These are phyloP conservation scores for Glutinoglossum americanum DNA, from an alignment of 495 filamentous ascomycete genomes.

Conservation along the genomic window DNA sequence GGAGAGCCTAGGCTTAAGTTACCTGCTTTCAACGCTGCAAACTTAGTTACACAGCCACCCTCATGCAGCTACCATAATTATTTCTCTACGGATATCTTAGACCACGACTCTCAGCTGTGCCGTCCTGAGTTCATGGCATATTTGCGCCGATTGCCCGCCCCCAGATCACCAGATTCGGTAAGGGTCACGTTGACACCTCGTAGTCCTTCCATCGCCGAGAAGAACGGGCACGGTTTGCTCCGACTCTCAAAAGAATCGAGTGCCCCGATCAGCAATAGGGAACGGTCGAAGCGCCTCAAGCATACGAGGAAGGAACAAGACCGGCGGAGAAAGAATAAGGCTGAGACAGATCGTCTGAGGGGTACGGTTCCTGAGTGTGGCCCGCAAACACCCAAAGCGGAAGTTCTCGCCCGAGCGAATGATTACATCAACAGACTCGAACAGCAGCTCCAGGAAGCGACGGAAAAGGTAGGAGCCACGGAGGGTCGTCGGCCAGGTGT, in stretches of 20 bases:
- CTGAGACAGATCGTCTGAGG: neutral
- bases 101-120: neutral
- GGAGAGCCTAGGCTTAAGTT: neutral
- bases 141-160: neutral
- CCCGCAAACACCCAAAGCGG: neutral
- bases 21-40: neutral
- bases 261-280: neutral
- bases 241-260: neutral
- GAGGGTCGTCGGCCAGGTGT: neutral
- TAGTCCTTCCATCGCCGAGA: neutral
- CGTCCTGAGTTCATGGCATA: neutral
- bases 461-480: neutral
- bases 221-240: neutral
- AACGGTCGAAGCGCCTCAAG: neutral
- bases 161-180: neutral
- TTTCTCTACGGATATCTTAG: neutral
- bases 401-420: neutral
- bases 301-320: neutral
- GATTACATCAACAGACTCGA: neutral
- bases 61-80: neutral
- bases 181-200: neutral
- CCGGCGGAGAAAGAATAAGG: neutral
- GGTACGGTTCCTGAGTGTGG: neutral
- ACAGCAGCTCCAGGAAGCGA: neutral
- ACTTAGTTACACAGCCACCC: neutral